Base-by-base conservation (phyloP, 1,139 yeast genomes). In the Protomyces inouyei region DNA sequence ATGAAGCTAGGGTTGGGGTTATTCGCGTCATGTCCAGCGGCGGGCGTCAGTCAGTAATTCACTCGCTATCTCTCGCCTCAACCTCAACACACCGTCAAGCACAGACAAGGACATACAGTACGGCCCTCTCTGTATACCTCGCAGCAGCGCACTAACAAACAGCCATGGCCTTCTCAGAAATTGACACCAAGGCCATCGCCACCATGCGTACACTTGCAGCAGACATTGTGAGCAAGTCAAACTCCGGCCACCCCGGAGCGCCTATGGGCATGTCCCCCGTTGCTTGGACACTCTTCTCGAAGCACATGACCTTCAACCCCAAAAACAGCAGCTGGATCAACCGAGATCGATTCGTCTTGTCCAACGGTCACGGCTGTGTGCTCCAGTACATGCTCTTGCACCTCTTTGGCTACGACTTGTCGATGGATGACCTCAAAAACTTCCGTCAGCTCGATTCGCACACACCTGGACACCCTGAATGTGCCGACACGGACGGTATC, bases 171-270 rank as follows among this genome's bases (percentile, higher is more conserved):
- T 76, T 72, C 68, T 67, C 78, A 64, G 85, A 82, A 66, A 80
- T 89, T 74, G 97, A 92, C 77, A 81, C 80, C 72, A 81, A 82
- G 76, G 88, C 97, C 67, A 81, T 95, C 78, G 82, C 84, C 81
- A 90, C 98, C 71, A 89, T 93, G 80, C 91, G 98, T 81, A 80
- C 87, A 70, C 82, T 95, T 73, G 85, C 98, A 55, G 85, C 77
- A 67, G 99, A 93, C 78, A 86, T 88, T 70, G 95, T 89, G 68
- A 82, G 86, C 68, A 84, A 85, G 76, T 96, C 98, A 73, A 88
- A 93, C 79, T 87, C 97, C 68, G 99, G 99, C 72, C 99, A 93
- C 81, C 99, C 99, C 65, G 98, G 98, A 83, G 73, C 99, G 65
- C 98, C 98, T 73, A 85, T 93, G 84, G 98, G 98, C 70, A 81